phyloP scores from a whole-genome alignment of 495 filamentous ascomycete species.

The Neurospora sp. region DNA sequence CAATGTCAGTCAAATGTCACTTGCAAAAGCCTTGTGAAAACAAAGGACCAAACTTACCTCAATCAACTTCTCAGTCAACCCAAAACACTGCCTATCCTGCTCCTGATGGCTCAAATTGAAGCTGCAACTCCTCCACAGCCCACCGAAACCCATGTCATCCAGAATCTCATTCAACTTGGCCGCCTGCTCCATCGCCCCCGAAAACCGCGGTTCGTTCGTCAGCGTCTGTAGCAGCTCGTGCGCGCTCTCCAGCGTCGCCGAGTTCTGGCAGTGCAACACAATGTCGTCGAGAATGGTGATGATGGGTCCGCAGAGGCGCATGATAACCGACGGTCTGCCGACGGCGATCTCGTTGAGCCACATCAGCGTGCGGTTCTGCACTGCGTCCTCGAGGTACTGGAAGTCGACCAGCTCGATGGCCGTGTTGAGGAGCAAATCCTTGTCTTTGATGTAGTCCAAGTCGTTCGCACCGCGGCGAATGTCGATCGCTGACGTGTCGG shows the following conservation, averaged over 20 bases:
- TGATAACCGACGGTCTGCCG: slow-evolving; percentile 36
- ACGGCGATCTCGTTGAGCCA: slow-evolving; percentile 42
- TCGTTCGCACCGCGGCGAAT: slow-evolving; percentile 27
- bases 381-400: slow-evolving; percentile 41
- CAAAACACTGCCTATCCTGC: slow-evolving; percentile 39
- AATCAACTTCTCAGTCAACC: slow-evolving; percentile 47
- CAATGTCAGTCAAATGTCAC: background rate
- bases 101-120: slow-evolving; percentile 36
- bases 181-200: slow-evolving; percentile 26
- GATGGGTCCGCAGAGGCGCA: slow-evolving; percentile 42
- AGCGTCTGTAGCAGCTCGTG: slow-evolving; percentile 41
- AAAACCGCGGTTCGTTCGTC: slow-evolving; percentile 35
- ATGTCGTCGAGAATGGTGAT: slow-evolving; percentile 43
- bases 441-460: slow-evolving; percentile 36
- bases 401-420: slow-evolving; percentile 49
- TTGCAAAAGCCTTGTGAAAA: background rate
- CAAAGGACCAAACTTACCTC: slow-evolving; percentile 33
- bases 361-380: slow-evolving; percentile 40
- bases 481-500: background rate
- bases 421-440: slow-evolving; percentile 45
- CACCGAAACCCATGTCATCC: slow-evolving; percentile 47
- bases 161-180: slow-evolving; percentile 34
- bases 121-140: slow-evolving; percentile 41
- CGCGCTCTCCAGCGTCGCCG: slow-evolving; percentile 38
- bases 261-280: slow-evolving; percentile 42